phyloP scores from a whole-genome alignment of 345 rosid genomes.

The Bruguiera gymnorhiza region DNA sequence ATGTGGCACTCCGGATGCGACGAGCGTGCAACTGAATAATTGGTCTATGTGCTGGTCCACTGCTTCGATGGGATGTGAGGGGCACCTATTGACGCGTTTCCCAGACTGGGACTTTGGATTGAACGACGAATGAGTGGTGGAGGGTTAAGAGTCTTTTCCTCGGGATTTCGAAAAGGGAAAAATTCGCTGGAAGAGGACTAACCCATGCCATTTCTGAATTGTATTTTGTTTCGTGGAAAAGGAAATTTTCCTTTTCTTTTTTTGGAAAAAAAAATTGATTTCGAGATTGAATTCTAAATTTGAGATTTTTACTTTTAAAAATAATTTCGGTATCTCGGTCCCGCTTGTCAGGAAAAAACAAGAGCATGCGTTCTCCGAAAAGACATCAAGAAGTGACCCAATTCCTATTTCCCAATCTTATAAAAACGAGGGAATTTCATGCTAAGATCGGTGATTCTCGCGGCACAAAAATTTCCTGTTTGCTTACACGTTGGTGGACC shows the following conservation, averaged over 20 bases:
- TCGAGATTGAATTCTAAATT: too few relatives aligned
- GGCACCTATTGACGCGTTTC: background rate
- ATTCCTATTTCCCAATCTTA: too few relatives aligned
- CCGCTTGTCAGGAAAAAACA: background rate
- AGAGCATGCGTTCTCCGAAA: background rate
- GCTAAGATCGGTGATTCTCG: too few relatives aligned
- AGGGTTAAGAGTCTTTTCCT: background rate
- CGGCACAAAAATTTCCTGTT: too few relatives aligned
- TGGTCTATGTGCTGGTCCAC: constrained; percentile 10
- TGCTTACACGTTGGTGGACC: too few relatives aligned
- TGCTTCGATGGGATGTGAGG: constrained; percentile 10
- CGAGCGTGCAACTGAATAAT: constrained; percentile 9
- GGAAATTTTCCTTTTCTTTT: too few relatives aligned
- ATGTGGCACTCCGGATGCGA: constrained; percentile 18
- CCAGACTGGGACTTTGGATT: background rate
- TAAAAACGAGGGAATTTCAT: too few relatives aligned
- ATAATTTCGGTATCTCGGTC: background rate
- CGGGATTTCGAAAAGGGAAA: too few relatives aligned
- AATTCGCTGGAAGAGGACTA: background rate
- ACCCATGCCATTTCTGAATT: background rate
- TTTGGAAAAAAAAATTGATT: too few relatives aligned
- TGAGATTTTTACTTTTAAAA: too few relatives aligned
- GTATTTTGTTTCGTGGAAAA: background rate
- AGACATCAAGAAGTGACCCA: too few relatives aligned
- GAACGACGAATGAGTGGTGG: constrained; percentile 6